Evolutionary conservation across 331 rosid species (phyloP).

Genomic region (Quercus lobata): DNA sequence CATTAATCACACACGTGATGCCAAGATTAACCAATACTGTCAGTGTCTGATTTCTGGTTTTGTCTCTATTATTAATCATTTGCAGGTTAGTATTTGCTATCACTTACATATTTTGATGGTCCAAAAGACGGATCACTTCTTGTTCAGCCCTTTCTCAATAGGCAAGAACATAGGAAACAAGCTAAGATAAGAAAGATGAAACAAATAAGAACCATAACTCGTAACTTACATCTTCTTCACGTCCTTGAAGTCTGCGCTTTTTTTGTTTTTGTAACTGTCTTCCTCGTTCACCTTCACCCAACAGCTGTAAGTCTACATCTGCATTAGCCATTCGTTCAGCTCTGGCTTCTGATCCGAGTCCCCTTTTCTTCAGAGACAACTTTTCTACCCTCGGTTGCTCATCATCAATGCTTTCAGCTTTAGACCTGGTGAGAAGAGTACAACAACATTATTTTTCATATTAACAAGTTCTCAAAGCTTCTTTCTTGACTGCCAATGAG

Average conservation of each 20-base stretch:
- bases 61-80: background rate
- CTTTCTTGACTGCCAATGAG: background rate
- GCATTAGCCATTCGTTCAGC: constrained; percentile 74
- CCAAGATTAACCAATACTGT: background rate
- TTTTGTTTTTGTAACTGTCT: constrained; percentile 85
- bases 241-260: constrained; percentile 84
- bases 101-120: background rate
- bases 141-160: background rate
- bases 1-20: background rate
- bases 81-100: background rate
- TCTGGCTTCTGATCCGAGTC: constrained; percentile 53
- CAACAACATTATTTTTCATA: background rate
- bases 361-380: constrained; percentile 51
- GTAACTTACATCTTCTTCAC: constrained; percentile 83
- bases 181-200: constrained; percentile 9
- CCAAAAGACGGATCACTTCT: too few relatives aligned
- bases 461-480: background rate
- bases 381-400: constrained; percentile 45
- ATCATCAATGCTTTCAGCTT: constrained; percentile 25
- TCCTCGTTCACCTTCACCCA: constrained; percentile 76
- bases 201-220: constrained; percentile 8
- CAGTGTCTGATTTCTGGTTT: background rate
- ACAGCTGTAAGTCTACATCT: constrained; percentile 70
- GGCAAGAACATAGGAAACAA: background rate
- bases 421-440: constrained; percentile 30